phyloP scores from a whole-genome alignment of 75 land plant species.

The Cupressus sempervirens region DNA sequence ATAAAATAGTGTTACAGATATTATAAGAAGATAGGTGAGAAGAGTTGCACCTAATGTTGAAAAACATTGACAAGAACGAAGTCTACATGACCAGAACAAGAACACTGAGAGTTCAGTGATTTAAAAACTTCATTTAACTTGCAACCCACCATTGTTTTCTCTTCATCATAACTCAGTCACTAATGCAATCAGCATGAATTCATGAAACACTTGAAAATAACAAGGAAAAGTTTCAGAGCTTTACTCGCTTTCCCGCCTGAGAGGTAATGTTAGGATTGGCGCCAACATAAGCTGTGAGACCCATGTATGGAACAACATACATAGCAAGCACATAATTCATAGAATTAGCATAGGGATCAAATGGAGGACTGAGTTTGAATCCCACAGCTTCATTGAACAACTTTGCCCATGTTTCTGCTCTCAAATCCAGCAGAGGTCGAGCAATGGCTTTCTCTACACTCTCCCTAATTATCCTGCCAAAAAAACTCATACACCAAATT shows the following conservation, averaged over 20 bases:
- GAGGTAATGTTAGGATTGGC: conserved; percentile 27
- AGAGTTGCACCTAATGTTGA: no score
- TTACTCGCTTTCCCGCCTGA: conserved; percentile 29
- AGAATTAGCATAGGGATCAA: conserved; percentile 41
- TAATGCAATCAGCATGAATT: no score
- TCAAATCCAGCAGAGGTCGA: conserved; percentile 39
- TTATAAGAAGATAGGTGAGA: no score
- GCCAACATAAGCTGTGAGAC: conserved; percentile 44
- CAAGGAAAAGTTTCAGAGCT: no score
- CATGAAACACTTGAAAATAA: no score
- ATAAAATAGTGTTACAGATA: no score
- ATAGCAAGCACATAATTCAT: conserved; percentile 40
- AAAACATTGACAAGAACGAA: no score
- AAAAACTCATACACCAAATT: neutral
- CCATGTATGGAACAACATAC: conserved; percentile 47
- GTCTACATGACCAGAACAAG: no score
- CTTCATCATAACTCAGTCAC: no score
- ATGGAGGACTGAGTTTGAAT: conserved; percentile 32
- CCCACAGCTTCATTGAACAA: conserved; percentile 38
- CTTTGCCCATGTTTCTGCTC: conserved; percentile 22
- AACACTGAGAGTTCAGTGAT: no score
- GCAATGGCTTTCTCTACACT: conserved; percentile 23
- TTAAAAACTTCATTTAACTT: no score
- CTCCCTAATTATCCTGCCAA: conserved; percentile 32
- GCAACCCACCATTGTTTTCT: no score